Conservation (phyloP, 225 moss, liverwort and hornwort species). For the Ulota crispa region DNA sequence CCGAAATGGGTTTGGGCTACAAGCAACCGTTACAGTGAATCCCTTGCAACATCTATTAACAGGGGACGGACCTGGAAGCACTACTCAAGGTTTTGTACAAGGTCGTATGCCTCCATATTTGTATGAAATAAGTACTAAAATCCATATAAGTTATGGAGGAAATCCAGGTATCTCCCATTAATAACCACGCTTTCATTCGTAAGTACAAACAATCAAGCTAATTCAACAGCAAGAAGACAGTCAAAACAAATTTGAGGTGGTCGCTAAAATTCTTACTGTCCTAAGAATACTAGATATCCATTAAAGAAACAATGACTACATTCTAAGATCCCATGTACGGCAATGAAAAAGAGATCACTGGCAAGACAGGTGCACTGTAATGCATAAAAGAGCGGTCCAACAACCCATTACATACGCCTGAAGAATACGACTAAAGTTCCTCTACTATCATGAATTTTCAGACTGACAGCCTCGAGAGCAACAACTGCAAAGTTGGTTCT, state of each 20-base stretch:
- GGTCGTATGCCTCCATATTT: background rate
- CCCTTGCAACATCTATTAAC: background rate
- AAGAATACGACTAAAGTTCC: background rate
- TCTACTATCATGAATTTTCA: slow-evolving; percentile 6
- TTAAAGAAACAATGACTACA: background rate
- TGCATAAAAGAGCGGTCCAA: background rate
- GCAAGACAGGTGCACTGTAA: background rate
- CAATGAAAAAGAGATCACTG: background rate
- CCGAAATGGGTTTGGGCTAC: background rate
- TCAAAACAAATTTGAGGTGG: background rate
- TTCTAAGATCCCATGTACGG: background rate
- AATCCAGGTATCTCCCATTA: background rate
- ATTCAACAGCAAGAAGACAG: background rate
- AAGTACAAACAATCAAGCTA: background rate
- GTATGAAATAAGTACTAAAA: background rate
- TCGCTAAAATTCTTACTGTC: background rate
- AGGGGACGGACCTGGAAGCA: background rate
- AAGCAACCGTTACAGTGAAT: background rate
- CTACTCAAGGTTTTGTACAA: background rate
- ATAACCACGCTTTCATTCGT: background rate
- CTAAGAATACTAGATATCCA: background rate
- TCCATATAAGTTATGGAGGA: background rate
- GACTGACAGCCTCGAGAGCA: background rate
- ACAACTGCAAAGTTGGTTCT: slow-evolving; percentile 16
- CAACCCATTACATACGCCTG: background rate